Base-by-base conservation (phyloP, 1,139 yeast species). In the Candida sojae region DNA sequence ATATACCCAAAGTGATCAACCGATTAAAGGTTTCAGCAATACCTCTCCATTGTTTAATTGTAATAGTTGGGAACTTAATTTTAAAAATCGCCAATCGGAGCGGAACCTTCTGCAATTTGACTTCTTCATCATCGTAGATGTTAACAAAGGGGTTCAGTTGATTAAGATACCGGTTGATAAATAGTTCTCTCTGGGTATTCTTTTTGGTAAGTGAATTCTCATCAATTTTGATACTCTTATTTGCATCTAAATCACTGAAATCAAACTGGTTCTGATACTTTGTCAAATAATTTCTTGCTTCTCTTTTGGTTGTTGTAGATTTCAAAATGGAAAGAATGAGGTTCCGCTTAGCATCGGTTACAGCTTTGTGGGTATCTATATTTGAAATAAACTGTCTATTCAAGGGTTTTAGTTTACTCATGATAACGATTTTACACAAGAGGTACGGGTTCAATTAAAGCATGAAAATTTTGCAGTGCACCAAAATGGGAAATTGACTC, bases 281-380 rank as follows among this genome's bases (percentile, higher is more conserved):
- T 37, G 77, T 67, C 44, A 87, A 64, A 58, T 86, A 87, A 50
- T 82, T 83, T 53, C 75, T 73, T 3, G 90, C 89, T 60, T 87
- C 95, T 54, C 95, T 65, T 61, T 85, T 86, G 1, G 93, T 86
- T 10, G 92, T 87, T 5, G 95, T 85, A 5, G 90, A 83, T 57
- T 80, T 83, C 46, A 87, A 68, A 30, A 87, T 85, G 5, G 90
- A 82, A 23, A 86, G 67, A n/a, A 86, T 83, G 43, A 87, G 65
- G 52, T 83, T 83, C 42, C 80, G 56, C 49, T 74, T 75, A 30
- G 75, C 69, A 52, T 66, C 70, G 6, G 79, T 73, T 11, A 58
- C 56, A 10, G 56, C 44, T 47, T 64, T 59, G 48, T 73, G 74
- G 4, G 69, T 61, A 47, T 67, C 69, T 45, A 74, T 51, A 55